These are phyloP conservation scores for Trichoderma harzianum DNA, from an alignment of 2,329 filamentous ascomycete genomes.

Conservation along the genomic window DNA sequence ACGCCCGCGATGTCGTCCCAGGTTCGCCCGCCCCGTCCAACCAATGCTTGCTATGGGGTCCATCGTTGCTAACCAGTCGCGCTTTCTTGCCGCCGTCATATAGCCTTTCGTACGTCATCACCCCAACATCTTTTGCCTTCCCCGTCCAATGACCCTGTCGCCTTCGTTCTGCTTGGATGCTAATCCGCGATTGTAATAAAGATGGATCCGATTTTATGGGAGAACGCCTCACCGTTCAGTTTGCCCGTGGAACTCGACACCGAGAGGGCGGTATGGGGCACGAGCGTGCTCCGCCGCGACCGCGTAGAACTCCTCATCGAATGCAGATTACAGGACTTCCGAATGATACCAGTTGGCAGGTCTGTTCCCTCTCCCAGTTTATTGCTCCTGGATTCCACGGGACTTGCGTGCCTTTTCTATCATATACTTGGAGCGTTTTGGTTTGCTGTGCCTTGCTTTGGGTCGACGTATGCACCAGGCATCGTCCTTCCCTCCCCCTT, in stretches of 20 bases:
- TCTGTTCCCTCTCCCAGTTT: slow-evolving; percentile 71
- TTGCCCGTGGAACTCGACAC: slow-evolving; percentile 78
- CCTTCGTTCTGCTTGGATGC: slow-evolving; percentile 4
- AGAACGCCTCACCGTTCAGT: slow-evolving; percentile 95
- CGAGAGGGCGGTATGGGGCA: slow-evolving; percentile 44
- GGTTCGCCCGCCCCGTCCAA: slow-evolving; percentile 56
- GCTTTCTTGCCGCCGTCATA: slow-evolving; percentile 21
- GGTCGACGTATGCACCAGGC: slow-evolving; percentile 22
- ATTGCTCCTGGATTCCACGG: slow-evolving; percentile 47
- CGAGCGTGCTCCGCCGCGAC: slow-evolving; percentile 64
- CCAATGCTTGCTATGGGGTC: neutral
- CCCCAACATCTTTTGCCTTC: slow-evolving; percentile 6
- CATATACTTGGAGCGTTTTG: slow-evolving; percentile 31
- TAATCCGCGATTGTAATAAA: slow-evolving; percentile 36
- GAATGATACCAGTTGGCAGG: slow-evolving; percentile 99
- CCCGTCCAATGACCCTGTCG: slow-evolving; percentile 11
- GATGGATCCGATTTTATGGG: slow-evolving; percentile 98
- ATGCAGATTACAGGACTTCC: slow-evolving; percentile 98
- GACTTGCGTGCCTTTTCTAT: slow-evolving; percentile 30
- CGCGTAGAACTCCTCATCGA: slow-evolving; percentile 88
- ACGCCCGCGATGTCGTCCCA: slow-evolving; percentile 96
- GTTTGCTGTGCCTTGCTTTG: slow-evolving; percentile 26
- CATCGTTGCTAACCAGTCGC: slow-evolving; percentile 22
- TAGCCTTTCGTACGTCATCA: slow-evolving; percentile 60
- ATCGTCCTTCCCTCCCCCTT: slow-evolving; percentile 12